A percentile compares a stretch with the other conserved stretches of the same genome.
These are phyloP conservation scores for Coniochaeta hoffmannii DNA, from an alignment of 2,329 filamentous ascomycete species.

Conservation along the genomic window DNA sequence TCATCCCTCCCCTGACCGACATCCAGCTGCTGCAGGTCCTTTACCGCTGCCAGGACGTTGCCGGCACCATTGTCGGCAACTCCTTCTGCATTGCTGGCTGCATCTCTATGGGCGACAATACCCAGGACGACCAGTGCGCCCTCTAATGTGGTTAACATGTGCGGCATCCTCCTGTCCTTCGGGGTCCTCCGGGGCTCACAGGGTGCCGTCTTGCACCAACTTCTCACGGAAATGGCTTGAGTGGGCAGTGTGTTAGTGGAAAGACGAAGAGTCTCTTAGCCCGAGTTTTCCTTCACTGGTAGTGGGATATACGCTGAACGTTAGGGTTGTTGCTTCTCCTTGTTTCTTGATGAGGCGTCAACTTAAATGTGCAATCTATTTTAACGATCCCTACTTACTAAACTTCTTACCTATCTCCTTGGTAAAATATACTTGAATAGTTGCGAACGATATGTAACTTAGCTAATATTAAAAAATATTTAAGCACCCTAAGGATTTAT, in stretches of 20 bases:
- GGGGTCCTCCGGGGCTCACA: neutral
- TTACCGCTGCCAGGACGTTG: conserved; percentile 9
- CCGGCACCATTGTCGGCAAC: conserved; percentile 9
- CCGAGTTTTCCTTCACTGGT: neutral
- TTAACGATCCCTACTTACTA: no score
- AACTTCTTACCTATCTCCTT: no score
- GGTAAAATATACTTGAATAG: no score
- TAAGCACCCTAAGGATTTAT: no score
- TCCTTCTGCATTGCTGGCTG: conserved; percentile 12
- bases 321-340: neutral
- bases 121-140: conserved; percentile 8
- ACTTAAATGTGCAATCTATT: neutral
- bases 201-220: neutral
- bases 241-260: neutral
- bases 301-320: neutral
- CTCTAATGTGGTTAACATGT: conserved; percentile 11
- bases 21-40: conserved; percentile 9
- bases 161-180: neutral
- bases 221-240: neutral
- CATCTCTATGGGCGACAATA: conserved; percentile 6
- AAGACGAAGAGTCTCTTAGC: neutral
- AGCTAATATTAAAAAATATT: no score
- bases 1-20: conserved; percentile 8
- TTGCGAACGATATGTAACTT: no score
- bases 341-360: neutral